Evolutionary conservation across 345 rosid species (phyloP), one percentile per base, ranked within the genome.

Genomic region (Adansonia digitata): DNA sequence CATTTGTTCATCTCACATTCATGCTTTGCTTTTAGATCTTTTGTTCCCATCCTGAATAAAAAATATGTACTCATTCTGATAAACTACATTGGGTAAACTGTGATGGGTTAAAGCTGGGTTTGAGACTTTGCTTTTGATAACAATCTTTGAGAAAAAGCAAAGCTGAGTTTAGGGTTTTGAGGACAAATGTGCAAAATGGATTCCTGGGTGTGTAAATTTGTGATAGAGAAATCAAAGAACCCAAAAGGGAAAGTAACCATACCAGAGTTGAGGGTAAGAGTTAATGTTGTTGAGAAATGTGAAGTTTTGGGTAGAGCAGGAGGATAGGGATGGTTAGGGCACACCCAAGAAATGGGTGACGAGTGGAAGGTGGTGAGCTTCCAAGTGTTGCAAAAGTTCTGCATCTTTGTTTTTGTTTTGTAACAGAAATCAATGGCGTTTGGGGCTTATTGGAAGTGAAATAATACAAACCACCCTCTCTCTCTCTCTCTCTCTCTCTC

Each of bases 331-430:
- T 77, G 76, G 86, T 85, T 80, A 78, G 71, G 70, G 67, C 34
- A 53, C 69, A 81, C 59, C 94, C 88, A 90, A 86, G 84, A 75
- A 70, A 55, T 43, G 64, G 42, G 18, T 74, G 97, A 90, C 98
- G 95, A 86, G 88, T 93, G 98, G 87, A 85, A 72, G 86, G 82
- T 79, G 87, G 69, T 59, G 81, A 78, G 31, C 29, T 26, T 78
- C 88, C 97, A 94, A 69, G 90, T 92, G 98, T 84, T 86, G 85
- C 90, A 81, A 90, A 89, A 91, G 90, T 79, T 91, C 97, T 91
- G 97, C 73, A 69, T 69, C 45, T 70, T 17, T 51, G 7, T 20
- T 7, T 57, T 26, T 56, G 24, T 4, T 27, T 70, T 76, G 75
- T 77, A 73, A 75, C 88, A 82, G 83, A 89, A 85, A 82, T 88